Evolutionary conservation across 2,329 filamentous ascomycete species (phyloP), one percentile per base, ranked within the genome.

Genomic region (Elsinoe batatas): DNA sequence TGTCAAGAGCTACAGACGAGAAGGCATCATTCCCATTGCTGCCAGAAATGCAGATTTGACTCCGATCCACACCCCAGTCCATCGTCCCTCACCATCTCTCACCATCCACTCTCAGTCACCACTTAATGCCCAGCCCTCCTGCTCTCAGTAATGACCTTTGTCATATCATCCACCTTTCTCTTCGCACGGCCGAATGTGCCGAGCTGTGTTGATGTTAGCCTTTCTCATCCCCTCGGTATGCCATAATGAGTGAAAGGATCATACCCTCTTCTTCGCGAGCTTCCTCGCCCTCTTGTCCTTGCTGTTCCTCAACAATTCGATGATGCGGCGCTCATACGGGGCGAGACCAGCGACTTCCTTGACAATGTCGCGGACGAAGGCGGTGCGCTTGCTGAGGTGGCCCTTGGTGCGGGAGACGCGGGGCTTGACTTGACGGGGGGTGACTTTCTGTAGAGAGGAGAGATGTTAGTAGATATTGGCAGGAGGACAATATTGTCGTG

Each of bases 271-370:
- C 91, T 97, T 97, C 71, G 91, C 91, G 72, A 96, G 88, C 86
- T 96, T 96, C 69, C 91, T 84, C 71, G 91, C 91, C 78, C 91
- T 89, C 88, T 97, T 97, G 79, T 98, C 93, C 82, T 95, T 94
- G 81, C 83, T 86, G 87, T 98, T 98, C 71, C 93, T 89, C 78
- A 98, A 87, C 74, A 98, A 81, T 84, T 98, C 93, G 74, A 98
- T 95, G 68, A 98, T 88, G 73, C 93, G 90, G 77, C 93, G 91
- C 85, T 98, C 93, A 76, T 98, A 73, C 60, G 71, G 70, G 64
- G 70, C 72, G 63, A 73, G 68, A 60, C 70, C 93, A 76, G 91
- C 85, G 75, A 97, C 93, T 81, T 98, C 93, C 83, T 94, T 95
- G 76, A 95, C 89, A 73, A 98, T 86, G 72, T 96, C 91, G 69